Conservation (phyloP, 164 flowering plant genomes). For the Malania oleifera region DNA sequence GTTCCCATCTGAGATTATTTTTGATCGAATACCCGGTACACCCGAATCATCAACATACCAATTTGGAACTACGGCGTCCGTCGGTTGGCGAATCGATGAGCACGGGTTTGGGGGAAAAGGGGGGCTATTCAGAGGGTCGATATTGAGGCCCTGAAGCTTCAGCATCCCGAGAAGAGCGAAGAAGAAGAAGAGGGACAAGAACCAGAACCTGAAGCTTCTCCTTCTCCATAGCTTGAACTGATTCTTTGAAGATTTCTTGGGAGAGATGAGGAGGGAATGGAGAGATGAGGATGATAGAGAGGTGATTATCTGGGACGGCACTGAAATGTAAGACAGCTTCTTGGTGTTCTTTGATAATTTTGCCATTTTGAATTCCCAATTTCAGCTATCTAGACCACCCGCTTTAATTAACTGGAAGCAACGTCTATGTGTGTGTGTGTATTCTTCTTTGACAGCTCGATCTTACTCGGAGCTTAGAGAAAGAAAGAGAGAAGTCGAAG, state of each 20-base stretch:
- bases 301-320: constrained; percentile 38
- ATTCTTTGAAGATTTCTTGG: constrained; percentile 25
- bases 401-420: background rate
- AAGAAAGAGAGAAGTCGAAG: constrained; percentile 6
- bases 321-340: constrained; percentile 38
- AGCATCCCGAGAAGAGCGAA: constrained; percentile 50
- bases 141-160: constrained; percentile 30
- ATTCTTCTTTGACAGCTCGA: background rate
- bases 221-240: constrained; percentile 20
- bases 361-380: constrained; percentile 38
- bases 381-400: too few relatives aligned
- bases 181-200: constrained; percentile 31
- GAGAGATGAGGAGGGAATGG: constrained; percentile 32
- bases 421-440: background rate
- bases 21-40: background rate
- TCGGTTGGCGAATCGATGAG: constrained; percentile 13
- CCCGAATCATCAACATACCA: constrained; percentile 3
- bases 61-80: constrained; percentile 3
- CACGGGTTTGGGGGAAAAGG: constrained; percentile 53
- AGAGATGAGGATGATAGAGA: constrained; percentile 33
- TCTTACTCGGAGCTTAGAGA: constrained; percentile 8
- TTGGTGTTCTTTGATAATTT: constrained; percentile 22
- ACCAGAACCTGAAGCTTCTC: constrained; percentile 32
- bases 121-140: constrained; percentile 24
- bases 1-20: background rate